phyloP scores from a whole-genome alignment of 768 basidiomycete species.

The Porphyrellus cyaneotinctus region DNA sequence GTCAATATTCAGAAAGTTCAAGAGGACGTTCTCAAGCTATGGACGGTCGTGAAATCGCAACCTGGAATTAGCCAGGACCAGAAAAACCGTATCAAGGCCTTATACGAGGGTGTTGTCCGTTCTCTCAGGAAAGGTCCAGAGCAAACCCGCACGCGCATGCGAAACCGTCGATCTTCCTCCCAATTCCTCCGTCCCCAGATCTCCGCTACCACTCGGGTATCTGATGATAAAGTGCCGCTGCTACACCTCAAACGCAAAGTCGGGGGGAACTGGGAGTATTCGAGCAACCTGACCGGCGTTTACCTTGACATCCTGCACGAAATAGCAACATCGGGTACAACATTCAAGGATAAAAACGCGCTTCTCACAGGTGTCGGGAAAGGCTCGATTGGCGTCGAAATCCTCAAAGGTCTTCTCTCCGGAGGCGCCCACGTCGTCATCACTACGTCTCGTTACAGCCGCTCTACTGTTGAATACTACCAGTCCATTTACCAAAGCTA shows the following conservation, averaged over 20 bases:
- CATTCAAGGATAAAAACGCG: constrained; percentile 99
- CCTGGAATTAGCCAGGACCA: constrained; percentile 97
- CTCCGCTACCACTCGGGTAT: constrained; percentile 63
- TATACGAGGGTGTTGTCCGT: constrained; percentile 95
- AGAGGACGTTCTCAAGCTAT: constrained; percentile 92
- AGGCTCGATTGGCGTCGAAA: constrained; percentile 96
- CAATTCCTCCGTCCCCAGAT: constrained; percentile 95
- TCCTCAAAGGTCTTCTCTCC: constrained; percentile 92
- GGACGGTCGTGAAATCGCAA: constrained; percentile 95
- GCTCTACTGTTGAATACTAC: constrained; percentile 95
- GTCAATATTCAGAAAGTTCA: constrained; percentile 98
- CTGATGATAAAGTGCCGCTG: constrained; percentile 87
- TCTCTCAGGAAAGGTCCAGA: constrained; percentile 82
- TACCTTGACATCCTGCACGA: constrained; percentile 97
- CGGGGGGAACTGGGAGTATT: constrained; percentile 93
- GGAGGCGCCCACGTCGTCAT: constrained; percentile 96
- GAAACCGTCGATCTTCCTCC: constrained; percentile 87
- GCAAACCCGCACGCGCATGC: constrained; percentile 48
- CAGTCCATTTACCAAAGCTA: constrained; percentile 95
- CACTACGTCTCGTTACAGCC: constrained; percentile 96
- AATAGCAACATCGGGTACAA: constrained; percentile 97
- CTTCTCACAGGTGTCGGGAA: constrained; percentile 97
- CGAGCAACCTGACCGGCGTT: constrained; percentile 90
- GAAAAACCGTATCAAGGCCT: constrained; percentile 89
- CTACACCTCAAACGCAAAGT: constrained; percentile 97